A percentile compares a stretch with the other conserved stretches of the same genome.
Conservation (phyloP, 2,329 filamentous ascomycete species). For the Aspergillus ochraceoroseus region DNA sequence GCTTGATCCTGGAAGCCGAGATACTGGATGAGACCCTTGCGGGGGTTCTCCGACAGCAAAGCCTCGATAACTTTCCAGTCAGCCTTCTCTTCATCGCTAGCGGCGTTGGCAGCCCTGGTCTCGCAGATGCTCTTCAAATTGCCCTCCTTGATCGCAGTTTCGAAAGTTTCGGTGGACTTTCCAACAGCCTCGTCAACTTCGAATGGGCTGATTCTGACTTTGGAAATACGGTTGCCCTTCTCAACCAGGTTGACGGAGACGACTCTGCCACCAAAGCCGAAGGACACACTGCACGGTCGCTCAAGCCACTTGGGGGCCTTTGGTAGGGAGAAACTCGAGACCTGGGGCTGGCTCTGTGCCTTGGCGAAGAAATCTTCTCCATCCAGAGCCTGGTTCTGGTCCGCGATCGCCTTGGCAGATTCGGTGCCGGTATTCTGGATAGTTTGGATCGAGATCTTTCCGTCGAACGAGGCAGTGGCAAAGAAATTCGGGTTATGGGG, state of each 20-base stretch:
- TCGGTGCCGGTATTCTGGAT: conserved; percentile 87
- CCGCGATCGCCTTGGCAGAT: conserved; percentile 55
- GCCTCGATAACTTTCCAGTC: conserved; percentile 96
- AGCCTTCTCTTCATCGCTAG: conserved; percentile 84
- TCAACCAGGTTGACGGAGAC: conserved; percentile 63
- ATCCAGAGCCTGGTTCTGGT: conserved; percentile 66
- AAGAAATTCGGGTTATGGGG: conserved; percentile 87
- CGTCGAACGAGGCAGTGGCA: conserved; percentile 94
- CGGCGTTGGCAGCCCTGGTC: conserved; percentile 66
- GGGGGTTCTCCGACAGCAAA: conserved; percentile 76
- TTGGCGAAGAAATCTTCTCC: conserved; percentile 96
- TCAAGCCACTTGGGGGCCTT: conserved; percentile 90
- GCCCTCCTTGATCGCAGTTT: conserved; percentile 71
- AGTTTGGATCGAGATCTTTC: conserved; percentile 90
- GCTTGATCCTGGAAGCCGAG: conserved; percentile 72
- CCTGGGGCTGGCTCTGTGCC: conserved; percentile 86
- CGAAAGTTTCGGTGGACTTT: conserved; percentile 79
- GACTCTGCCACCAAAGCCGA: conserved; percentile 92
- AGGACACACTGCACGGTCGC: conserved; percentile 76
- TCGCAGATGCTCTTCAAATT: conserved; percentile 76
- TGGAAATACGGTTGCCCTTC: conserved; percentile 64
- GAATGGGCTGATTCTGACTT: conserved; percentile 79
- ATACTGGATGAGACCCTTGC: conserved; percentile 79
- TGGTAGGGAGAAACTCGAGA: conserved; percentile 76
- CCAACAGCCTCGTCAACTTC: conserved; percentile 81